These are phyloP conservation scores for Vitis hybrid DNA, from an alignment of 177 flowering plant species.

Conservation along the genomic window DNA sequence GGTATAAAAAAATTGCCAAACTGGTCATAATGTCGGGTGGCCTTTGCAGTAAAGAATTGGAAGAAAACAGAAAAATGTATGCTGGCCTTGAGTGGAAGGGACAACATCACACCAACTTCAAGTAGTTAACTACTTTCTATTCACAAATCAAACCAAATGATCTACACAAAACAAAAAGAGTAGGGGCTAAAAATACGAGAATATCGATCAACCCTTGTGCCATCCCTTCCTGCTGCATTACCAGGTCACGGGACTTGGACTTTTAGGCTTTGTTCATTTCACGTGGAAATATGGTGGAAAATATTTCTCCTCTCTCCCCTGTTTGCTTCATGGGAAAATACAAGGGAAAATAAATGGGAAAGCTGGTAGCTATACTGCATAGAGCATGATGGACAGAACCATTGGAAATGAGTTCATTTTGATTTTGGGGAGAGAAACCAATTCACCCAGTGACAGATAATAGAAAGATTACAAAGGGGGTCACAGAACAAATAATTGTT, in stretches of 20 bases:
- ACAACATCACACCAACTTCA: slow-evolving; percentile 20
- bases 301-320: no score
- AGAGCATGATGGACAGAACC: no score
- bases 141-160: slow-evolving; percentile 11
- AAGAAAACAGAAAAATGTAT: slow-evolving; percentile 9
- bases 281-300: no score
- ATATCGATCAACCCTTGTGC: not conserved
- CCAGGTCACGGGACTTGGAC: slow-evolving; percentile 1
- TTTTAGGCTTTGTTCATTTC: no score
- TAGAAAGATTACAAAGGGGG: no score
- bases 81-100: slow-evolving; percentile 20
- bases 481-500: no score
- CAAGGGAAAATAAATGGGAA: no score
- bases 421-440: no score
- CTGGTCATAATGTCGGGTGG: slow-evolving; percentile 41
- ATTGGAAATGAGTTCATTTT: no score
- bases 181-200: not conserved
- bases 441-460: no score
- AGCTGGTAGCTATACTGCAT: no score
- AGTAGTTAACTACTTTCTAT: slow-evolving; percentile 6
- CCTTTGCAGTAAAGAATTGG: slow-evolving; percentile 31
- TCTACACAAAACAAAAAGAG: not conserved
- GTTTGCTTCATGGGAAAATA: no score
- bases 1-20: slow-evolving; percentile 15
- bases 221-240: not conserved